Evolutionary conservation across 371 early-diverging fungal genomes (phyloP).

Genomic region (Blastocladiella emersonii): DNA sequence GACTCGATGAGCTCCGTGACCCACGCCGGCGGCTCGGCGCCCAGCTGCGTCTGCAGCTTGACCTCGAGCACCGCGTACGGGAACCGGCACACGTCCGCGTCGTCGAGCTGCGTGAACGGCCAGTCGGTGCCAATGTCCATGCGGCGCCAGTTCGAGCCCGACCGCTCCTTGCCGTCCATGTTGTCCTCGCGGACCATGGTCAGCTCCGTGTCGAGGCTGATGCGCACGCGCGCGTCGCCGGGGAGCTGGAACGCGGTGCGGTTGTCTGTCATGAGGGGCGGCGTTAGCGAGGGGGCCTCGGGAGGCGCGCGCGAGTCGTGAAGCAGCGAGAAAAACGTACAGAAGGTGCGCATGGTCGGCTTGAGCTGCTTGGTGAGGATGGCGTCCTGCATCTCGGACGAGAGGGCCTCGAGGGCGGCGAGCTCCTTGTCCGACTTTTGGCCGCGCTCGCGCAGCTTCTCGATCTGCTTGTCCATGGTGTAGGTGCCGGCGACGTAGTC

Average conservation of each 20-base stretch:
- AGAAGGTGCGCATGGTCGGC: conserved; percentile 47
- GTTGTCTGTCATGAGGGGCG: conserved; percentile 66
- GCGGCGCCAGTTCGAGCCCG: conserved; percentile 89
- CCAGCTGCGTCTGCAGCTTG: conserved; percentile 84
- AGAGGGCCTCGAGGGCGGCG: conserved; percentile 52
- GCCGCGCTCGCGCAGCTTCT: conserved; percentile 60
- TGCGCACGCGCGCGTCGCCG: conserved; percentile 94
- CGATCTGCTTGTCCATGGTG: conserved; percentile 54
- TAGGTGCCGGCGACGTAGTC: conserved; percentile 68
- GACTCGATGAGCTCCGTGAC: conserved; percentile 78
- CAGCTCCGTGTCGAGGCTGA: conserved; percentile 95
- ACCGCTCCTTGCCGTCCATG: conserved; percentile 45
- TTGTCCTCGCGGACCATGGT: conserved; percentile 96
- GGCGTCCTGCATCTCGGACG: conserved; percentile 63
- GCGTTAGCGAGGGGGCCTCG: background rate
- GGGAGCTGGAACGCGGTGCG: conserved; percentile 99
- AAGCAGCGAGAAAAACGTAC: background rate
- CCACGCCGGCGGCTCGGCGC: conserved; percentile 88
- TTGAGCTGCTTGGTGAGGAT: conserved; percentile 59
- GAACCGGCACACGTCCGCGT: conserved; percentile 74
- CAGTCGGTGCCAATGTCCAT: conserved; percentile 82
- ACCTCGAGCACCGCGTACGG: conserved; percentile 98
- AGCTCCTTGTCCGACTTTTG: conserved; percentile 65
- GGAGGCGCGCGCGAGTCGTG: conserved; percentile 1
- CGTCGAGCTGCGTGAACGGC: conserved; percentile 79